Evolutionary conservation across 2,329 filamentous ascomycete species (phyloP), one percentile per base, ranked within the genome.

Genomic region (Pseudogymnoascus sp.): DNA sequence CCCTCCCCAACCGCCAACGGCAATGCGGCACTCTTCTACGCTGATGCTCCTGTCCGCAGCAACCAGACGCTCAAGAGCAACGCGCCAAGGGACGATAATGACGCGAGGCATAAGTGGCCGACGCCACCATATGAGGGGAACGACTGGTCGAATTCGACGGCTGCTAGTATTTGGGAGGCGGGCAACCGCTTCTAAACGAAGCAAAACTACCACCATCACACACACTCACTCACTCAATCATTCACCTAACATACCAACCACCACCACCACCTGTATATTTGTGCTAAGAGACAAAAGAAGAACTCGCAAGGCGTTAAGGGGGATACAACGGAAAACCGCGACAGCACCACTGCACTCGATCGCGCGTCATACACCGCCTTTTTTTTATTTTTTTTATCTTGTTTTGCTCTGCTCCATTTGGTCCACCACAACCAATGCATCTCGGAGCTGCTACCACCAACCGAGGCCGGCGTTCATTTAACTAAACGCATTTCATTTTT

Each of bases 61-160:
- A 80, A 84, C 37, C 83, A 87, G 71, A 80, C 82, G 71, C 85
- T 85, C 72, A 82, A 84, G 79, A 71, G 78, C 1, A 73, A 76
- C 11, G 77, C 79, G 31, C 71, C 76, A 11, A 77, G 81, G 65
- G 75, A 82, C 67, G 77, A 81, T 62, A 72, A 78, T 62, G 77
- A 79, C 22, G 76, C 65, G 16, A 66, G 81, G 62, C 82, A 86
- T 40, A 95, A 96, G 77, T 97, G 93, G 89, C 93, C 93, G 2
- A 98, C 95, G 14, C 95, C 95, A 22, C 93, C 95, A 3, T 96
- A 97, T 69, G 93, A 97, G 71, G 91, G 95, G 70, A 93, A 96
- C 72, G 93, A 96, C 70, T 98, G 93, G 93, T 91, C 89, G 16
- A 86, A 89, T 7, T 88, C 90, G 43, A 89, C 91, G 31, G 86